Percentiles rank a stretch among this genome's conserved stretches.
Conservation (phyloP, 78 protist species). For the Dictyostelium citrinum region DNA sequence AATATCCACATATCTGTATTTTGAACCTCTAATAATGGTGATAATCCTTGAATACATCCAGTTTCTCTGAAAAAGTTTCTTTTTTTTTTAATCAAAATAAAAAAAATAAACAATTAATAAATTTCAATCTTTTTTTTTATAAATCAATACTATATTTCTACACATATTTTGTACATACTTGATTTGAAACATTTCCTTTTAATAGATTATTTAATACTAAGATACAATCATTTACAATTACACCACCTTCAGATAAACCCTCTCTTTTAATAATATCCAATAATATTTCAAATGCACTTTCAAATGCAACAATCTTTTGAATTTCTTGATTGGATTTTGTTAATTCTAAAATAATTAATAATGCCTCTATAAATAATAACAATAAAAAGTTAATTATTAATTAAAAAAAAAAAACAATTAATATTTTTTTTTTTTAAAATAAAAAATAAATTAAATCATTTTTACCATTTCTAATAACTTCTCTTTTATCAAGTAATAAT, state of each 20-base stretch:
- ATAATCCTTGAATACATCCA: conserved; percentile 59
- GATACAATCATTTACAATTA: conserved; percentile 71
- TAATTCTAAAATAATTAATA: conserved; percentile 39
- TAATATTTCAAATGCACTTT: conserved; percentile 65
- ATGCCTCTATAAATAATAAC: background rate
- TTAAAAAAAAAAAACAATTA: background rate
- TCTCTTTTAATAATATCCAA: conserved; percentile 49
- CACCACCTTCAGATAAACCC: conserved; percentile 80
- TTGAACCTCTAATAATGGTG: conserved; percentile 52
- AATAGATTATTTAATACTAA: conserved; percentile 31
- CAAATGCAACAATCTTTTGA: conserved; percentile 82
- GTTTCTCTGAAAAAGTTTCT: conserved; percentile 78
- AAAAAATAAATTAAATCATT: background rate
- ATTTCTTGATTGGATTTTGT: conserved; percentile 75
- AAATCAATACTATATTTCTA: background rate
- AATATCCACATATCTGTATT: conserved; percentile 77
- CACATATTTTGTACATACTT: conserved; percentile 16
- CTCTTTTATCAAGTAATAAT: conserved; percentile 45
- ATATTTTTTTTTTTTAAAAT: too few relatives aligned
- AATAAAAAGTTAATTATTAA: background rate
- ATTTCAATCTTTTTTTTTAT: background rate
- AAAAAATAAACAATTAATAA: background rate
- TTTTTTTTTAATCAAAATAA: background rate
- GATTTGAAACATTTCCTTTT: conserved; percentile 74
- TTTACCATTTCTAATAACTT: conserved; percentile 71